Evolutionary conservation across 2,329 filamentous ascomycete genomes (phyloP).

Genomic region (Daldinia sp.): DNA sequence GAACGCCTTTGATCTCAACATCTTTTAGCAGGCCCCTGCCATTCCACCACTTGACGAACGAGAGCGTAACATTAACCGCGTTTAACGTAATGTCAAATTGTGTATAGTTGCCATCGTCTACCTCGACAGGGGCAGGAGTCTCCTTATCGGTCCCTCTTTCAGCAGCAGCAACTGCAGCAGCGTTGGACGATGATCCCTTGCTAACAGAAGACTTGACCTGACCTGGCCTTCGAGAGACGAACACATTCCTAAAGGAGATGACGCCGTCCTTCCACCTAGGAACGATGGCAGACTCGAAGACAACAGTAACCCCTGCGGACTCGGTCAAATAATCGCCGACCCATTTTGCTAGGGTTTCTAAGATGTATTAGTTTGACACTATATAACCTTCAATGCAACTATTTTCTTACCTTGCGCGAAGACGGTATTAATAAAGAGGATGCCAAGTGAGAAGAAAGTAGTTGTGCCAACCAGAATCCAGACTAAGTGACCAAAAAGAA

Average conservation of each 20-base stretch:
- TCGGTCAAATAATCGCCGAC: slow-evolving; percentile 95
- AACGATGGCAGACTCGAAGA: slow-evolving; percentile 98
- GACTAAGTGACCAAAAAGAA: slow-evolving; percentile 90
- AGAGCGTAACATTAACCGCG: slow-evolving; percentile 94
- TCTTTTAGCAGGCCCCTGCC: slow-evolving; percentile 91
- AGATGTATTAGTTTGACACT: slow-evolving; percentile 38
- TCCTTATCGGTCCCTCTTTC: slow-evolving; percentile 67
- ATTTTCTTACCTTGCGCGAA: slow-evolving; percentile 82
- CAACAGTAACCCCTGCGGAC: slow-evolving; percentile 90
- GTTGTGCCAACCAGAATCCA: slow-evolving; percentile 98
- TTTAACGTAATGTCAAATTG: slow-evolving; percentile 97
- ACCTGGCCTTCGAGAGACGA: slow-evolving; percentile 90
- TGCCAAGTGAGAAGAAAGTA: slow-evolving; percentile 93
- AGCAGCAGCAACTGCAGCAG: slow-evolving; percentile 86
- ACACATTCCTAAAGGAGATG: slow-evolving; percentile 96
- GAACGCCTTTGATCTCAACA: slow-evolving; percentile 92
- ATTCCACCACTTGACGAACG: slow-evolving; percentile 99
- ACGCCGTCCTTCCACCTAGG: slow-evolving; percentile 96
- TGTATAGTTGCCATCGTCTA: slow-evolving; percentile 95
- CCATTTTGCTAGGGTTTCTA: slow-evolving; percentile 92
- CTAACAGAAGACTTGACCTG: slow-evolving; percentile 84
- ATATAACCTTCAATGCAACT: not conserved
- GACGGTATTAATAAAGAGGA: slow-evolving; percentile 93
- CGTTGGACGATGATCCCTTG: slow-evolving; percentile 88
- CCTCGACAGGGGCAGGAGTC: slow-evolving; percentile 57